Percentiles rank a stretch among this genome's conserved stretches.
phyloP scores from a whole-genome alignment of 1,284 basidiomycete species.

The Boletus albobrunnescens region DNA sequence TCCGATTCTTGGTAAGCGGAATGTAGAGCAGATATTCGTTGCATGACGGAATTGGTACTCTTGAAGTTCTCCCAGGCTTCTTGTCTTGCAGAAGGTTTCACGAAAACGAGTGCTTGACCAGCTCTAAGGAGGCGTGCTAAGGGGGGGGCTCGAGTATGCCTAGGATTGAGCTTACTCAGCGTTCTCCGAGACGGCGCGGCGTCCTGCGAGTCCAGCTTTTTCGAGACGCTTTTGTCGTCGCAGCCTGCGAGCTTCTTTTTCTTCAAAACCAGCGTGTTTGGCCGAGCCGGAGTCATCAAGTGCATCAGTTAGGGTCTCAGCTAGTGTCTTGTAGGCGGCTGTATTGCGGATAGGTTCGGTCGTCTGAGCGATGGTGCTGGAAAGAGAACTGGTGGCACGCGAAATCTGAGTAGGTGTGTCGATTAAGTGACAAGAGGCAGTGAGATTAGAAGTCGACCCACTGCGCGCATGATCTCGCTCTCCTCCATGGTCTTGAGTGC shows the following conservation, averaged over 20 bases:
- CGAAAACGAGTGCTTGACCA: conserved; percentile 77
- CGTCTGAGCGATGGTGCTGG: conserved; percentile 73
- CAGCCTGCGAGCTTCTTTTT: conserved; percentile 80
- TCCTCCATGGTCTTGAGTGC: conserved; percentile 92
- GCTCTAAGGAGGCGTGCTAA: conserved; percentile 50
- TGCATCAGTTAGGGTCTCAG: conserved; percentile 87
- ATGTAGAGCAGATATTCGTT: conserved; percentile 56
- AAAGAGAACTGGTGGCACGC: conserved; percentile 74
- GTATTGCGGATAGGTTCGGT: conserved; percentile 95
- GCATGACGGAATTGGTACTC: conserved; percentile 69
- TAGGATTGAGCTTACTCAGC: conserved; percentile 61
- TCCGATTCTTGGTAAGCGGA: conserved; percentile 91
- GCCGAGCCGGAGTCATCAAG: conserved; percentile 91
- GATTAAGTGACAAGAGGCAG: neutral
- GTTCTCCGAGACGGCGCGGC: conserved; percentile 63
- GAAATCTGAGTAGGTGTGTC: conserved; percentile 53
- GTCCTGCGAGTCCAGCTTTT: conserved; percentile 74
- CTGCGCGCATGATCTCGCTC: conserved; percentile 85
- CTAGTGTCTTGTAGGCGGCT: conserved; percentile 88
- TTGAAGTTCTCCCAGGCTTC: conserved; percentile 76
- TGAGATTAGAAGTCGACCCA: conserved; percentile 36
- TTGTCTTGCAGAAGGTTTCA: conserved; percentile 74
- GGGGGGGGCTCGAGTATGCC: neutral
- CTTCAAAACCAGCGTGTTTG: conserved; percentile 91
- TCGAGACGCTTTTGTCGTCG: conserved; percentile 71